Conservation (phyloP, 2,329 filamentous ascomycete genomes). For the Fusarium setosum region DNA sequence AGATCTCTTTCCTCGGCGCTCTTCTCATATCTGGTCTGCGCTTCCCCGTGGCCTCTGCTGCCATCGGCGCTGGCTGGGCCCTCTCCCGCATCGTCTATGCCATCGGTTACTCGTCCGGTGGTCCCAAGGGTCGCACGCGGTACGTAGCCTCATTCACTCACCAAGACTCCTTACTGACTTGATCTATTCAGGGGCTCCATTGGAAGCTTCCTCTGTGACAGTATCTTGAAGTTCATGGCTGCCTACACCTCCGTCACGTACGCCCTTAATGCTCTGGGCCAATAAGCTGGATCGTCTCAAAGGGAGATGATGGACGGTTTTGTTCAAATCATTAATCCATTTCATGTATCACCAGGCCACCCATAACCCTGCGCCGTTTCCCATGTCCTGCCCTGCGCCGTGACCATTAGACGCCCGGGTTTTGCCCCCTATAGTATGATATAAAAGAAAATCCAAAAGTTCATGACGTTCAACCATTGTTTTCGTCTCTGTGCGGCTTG, state of each 20-base stretch:
- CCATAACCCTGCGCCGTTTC: constrained; percentile 21
- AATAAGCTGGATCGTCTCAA: constrained; percentile 25
- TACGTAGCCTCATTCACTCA: constrained; percentile 41
- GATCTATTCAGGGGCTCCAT: constrained; percentile 48
- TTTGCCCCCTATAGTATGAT: constrained; percentile 12
- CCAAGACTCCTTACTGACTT: constrained; percentile 27
- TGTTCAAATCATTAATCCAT: constrained; percentile 22
- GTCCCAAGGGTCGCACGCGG: constrained; percentile 57
- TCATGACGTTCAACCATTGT: constrained; percentile 31
- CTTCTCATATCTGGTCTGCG: constrained; percentile 67
- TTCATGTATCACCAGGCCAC: constrained; percentile 12
- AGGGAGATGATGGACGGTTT: neutral
- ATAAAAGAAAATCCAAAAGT: constrained; percentile 7
- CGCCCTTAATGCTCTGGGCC: constrained; percentile 48
- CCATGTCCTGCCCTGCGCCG: constrained; percentile 22
- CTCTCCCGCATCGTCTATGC: constrained; percentile 65
- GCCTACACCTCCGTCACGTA: constrained; percentile 55
- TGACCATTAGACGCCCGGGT: constrained; percentile 32
- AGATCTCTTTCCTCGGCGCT: constrained; percentile 61
- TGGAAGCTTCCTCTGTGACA: constrained; percentile 49
- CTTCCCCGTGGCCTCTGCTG: constrained; percentile 63
- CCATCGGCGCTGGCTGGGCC: constrained; percentile 64
- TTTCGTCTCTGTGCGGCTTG: constrained; percentile 14
- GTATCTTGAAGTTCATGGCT: constrained; percentile 55
- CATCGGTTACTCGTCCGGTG: constrained; percentile 62